Evolutionary conservation across 495 filamentous ascomycete genomes (phyloP), one percentile per base, ranked within the genome.

Genomic region (Sporormia fimetaria): DNA sequence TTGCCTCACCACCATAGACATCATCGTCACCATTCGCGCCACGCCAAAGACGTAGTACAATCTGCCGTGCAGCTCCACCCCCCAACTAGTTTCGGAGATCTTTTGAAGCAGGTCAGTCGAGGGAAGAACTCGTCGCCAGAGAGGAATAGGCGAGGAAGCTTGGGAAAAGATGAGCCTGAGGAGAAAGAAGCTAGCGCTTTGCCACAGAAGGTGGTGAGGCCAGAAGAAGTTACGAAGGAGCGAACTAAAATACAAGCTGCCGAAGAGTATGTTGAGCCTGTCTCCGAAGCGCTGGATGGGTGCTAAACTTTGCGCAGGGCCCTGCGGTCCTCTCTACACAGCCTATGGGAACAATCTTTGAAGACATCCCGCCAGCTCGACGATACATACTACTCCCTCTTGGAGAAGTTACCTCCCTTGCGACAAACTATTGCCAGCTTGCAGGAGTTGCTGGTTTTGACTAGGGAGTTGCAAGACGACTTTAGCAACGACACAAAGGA

Each of bases 361-460:
- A 69, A 70, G 24, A 75, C 76, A 3, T 90, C 78, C 14, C 71
- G 74, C 45, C 73, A 73, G 30, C 70, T 95, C n/a, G 84, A 93
- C 54, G 80, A 81, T 50, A 86, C 80, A 0, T 93, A 93, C 63
- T 87, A 87, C 52, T 76, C 80, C 3, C 68, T 95, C 4, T 67
- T 90, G 11, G 80, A 88, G 55, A 88, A 81, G 43, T 67, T 88
- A 21, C 69, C 73, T 29, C 60, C 74, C 0, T 64, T 95, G 22
- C 76, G 79, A 36, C 65, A 69, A 35, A 84, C 78, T 2, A 73
- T 93, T 16, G 46, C 63, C 1, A 73, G 68, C 3, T 70, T 95
- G 14, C 76, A 81, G 44, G 73, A 82, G 34, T 71, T 95, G 3
- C 74, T 78, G 0, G 65, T 63, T 6, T 70, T 73, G 20, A 80